These are phyloP conservation scores for Murraya koenigii DNA, from an alignment of 345 rosid species.

Conservation along the genomic window DNA sequence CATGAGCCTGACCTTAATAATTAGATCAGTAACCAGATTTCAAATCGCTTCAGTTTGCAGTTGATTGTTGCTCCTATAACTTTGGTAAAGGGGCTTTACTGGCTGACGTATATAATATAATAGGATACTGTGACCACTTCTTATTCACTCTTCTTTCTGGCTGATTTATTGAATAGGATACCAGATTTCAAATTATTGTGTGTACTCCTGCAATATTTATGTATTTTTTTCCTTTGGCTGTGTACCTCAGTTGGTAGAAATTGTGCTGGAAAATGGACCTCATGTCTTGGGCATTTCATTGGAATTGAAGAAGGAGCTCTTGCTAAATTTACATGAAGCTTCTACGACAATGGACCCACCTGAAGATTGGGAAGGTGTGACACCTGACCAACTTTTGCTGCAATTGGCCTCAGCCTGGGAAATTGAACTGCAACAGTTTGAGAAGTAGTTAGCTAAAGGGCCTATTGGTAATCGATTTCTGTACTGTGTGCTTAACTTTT, in stretches of 20 bases:
- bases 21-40: background rate
- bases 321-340: constrained; percentile 75
- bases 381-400: constrained; percentile 72
- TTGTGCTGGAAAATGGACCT: constrained; percentile 79
- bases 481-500: constrained; percentile 8
- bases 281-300: constrained; percentile 60
- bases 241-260: constrained; percentile 59
- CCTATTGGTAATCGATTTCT: background rate
- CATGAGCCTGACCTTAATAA: background rate
- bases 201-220: background rate
- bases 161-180: background rate
- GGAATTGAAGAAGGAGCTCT: constrained; percentile 82
- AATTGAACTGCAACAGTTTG: constrained; percentile 72
- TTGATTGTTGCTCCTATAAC: background rate
- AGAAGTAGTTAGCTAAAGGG: constrained; percentile 31
- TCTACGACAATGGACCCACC: constrained; percentile 68
- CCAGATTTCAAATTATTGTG: background rate
- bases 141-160: background rate
- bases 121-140: background rate
- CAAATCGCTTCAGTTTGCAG: background rate
- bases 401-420: constrained; percentile 94
- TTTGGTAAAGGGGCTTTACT: background rate
- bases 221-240: constrained; percentile 15
- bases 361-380: constrained; percentile 93
- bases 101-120: background rate